Base-by-base conservation (phyloP, 148 eudicot genomes). In the Amaranthus palmeri region DNA sequence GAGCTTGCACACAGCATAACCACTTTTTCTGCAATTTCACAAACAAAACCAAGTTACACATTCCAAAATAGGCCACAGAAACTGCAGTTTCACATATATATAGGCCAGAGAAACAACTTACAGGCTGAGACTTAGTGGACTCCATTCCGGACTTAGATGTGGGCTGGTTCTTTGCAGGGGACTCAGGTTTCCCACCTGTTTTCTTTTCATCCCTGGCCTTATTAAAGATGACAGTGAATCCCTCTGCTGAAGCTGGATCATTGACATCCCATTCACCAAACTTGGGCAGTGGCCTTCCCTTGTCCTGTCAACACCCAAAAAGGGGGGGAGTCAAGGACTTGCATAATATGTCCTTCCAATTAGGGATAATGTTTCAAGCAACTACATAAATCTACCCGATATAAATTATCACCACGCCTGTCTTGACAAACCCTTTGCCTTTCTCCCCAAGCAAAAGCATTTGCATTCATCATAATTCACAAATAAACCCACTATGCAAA, bases 191-290 rank as follows among this genome's bases (percentile, higher is more conserved):
- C 64, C 90, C 90, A 77, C 96, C 96, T 10, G 92, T 90, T 73
- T 90, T 90, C 79, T 90, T 90, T 83, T 90, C 96, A 86, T 90
- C 88, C 80, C 96, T 86, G 14, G 96, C 96, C 79, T 90, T 90
- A 74, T 90, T 88, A 67, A 90, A 90, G 41, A 90, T 90, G 68
- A 90, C 96, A 71, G 96, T 90, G 78, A 90, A 90, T 61, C 96
- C 96, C 79, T 90, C 96, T 45, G 96, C 96, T 67, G 96, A 89
- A 76, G 96, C 86, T 68, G 96, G 96, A 65, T 91, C 95, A 80
- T 91, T 89, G 13, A 89, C 96, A 61, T 89, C 96, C 96, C 96
- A 89, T 76, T 89, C 96, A 65, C 96, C 96, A 84, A 89, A 89
- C 82, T 89, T 89, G 62, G 96, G 96, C 79, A 89, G 80, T 18